These are phyloP conservation scores for Trichoderma afroharzianum DNA, from an alignment of 2,329 filamentous ascomycete genomes.

Conservation along the genomic window DNA sequence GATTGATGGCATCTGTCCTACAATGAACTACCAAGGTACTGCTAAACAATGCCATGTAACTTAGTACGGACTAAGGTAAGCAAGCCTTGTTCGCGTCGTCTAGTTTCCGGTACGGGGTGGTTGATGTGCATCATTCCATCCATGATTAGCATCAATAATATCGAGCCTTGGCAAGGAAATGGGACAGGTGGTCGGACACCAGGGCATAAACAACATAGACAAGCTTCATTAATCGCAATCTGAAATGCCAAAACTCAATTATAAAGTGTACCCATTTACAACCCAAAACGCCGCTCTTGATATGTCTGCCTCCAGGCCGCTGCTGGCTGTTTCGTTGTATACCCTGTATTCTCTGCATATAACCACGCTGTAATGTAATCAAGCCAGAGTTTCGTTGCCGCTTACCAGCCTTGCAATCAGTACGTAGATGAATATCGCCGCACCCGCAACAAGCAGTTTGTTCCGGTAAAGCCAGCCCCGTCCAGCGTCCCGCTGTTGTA, in stretches of 20 bases:
- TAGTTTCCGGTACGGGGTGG: not conserved
- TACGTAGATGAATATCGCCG: conserved; percentile 75
- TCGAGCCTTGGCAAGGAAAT: not conserved
- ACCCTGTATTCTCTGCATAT: not conserved
- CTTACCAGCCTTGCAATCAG: conserved; percentile 72
- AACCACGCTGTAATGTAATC: not conserved
- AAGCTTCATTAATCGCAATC: not conserved
- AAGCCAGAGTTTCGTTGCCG: conserved; percentile 32
- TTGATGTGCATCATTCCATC: not conserved
- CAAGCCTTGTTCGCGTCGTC: not conserved
- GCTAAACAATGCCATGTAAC: not conserved
- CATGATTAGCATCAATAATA: not conserved
- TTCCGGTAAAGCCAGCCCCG: conserved; percentile 79
- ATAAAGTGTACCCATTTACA: not conserved
- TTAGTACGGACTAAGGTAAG: not conserved
- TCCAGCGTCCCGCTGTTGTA: conserved; percentile 72
- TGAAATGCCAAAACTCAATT: not conserved
- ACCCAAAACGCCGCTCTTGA: conserved; percentile 1
- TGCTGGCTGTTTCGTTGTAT: not conserved
- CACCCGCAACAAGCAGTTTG: conserved; percentile 70
- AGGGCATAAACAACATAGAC: not conserved
- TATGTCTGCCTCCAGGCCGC: not conserved
- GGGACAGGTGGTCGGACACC: not conserved
- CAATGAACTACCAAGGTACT: not conserved
- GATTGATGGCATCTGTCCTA: not conserved